These are phyloP conservation scores for Monilinia vaccinii-corymbosi DNA, from an alignment of 2,329 filamentous ascomycete genomes.

Conservation along the genomic window DNA sequence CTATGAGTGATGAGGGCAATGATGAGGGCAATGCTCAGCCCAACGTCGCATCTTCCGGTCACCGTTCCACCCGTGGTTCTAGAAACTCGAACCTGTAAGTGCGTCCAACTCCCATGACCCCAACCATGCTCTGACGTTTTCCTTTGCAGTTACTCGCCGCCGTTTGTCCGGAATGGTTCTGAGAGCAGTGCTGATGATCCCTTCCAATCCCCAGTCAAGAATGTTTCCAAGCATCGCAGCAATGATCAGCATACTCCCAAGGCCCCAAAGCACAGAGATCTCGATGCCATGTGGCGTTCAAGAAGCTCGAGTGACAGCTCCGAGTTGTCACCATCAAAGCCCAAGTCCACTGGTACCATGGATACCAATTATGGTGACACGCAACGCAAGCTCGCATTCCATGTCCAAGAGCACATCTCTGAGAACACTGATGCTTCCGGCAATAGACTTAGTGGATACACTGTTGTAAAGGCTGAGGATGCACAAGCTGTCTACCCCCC, in stretches of 20 bases:
- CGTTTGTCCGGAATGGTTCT: slow-evolving; percentile 24
- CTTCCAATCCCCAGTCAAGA: slow-evolving; percentile 17
- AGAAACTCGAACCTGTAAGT: slow-evolving; percentile 19
- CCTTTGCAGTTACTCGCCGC: slow-evolving; percentile 21
- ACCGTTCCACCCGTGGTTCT: slow-evolving; percentile 13
- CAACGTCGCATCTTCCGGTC: slow-evolving; percentile 11
- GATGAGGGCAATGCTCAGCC: slow-evolving; percentile 15
- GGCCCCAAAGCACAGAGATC: slow-evolving; percentile 15
- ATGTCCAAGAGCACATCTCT: slow-evolving; percentile 13
- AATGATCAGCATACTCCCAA: slow-evolving; percentile 21
- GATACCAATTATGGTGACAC: slow-evolving; percentile 10
- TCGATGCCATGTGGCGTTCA: slow-evolving; percentile 26
- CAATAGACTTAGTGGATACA: slow-evolving; percentile 7
- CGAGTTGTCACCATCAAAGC: slow-evolving; percentile 6
- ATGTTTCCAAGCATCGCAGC: not conserved
- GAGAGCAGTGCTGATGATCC: slow-evolving; percentile 20
- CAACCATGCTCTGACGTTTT: not conserved
- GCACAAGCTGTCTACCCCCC: slow-evolving; percentile 33
- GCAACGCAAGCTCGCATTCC: slow-evolving; percentile 13
- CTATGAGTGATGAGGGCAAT: slow-evolving; percentile 13
- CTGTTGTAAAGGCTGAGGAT: slow-evolving; percentile 20
- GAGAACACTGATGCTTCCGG: slow-evolving; percentile 3
- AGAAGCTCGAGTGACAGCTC: slow-evolving; percentile 18
- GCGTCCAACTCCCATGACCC: not conserved
- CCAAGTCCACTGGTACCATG: not conserved